phyloP scores from a whole-genome alignment of 2,329 filamentous ascomycete species.

The Cercospora brassicicola region DNA sequence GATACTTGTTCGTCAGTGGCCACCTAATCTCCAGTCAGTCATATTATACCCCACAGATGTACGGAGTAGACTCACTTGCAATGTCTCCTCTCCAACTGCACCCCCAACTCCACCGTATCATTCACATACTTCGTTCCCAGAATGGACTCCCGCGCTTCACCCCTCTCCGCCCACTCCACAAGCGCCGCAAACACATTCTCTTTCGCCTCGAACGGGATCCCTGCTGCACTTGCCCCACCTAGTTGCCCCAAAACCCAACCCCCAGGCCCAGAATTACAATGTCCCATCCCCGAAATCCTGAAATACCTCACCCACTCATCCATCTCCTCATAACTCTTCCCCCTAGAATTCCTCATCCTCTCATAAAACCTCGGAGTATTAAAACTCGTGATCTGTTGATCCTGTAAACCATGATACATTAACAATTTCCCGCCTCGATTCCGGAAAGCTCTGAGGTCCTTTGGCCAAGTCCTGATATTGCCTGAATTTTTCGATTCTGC shows the following conservation, averaged over 20 bases:
- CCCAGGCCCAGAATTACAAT: conserved; percentile 39
- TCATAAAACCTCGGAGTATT: conserved; percentile 24
- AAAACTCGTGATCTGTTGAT: conserved; percentile 6
- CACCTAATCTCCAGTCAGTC: not conserved
- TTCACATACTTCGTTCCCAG: conserved; percentile 7
- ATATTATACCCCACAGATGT: not conserved
- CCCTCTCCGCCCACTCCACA: conserved; percentile 39
- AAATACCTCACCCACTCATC: conserved; percentile 43
- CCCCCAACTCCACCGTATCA: not conserved
- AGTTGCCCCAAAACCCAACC: conserved; percentile 17
- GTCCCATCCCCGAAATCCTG: conserved; percentile 43
- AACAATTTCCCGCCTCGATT: conserved; percentile 47
- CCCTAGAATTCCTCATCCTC: conserved; percentile 16
- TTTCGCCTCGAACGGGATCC: conserved; percentile 25
- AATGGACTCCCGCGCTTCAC: conserved; percentile 30
- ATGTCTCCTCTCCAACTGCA: not conserved
- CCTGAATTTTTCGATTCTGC: conserved; percentile 41
- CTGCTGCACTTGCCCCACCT: conserved; percentile 25
- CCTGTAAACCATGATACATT: conserved; percentile 30
- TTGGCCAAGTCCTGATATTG: conserved; percentile 42
- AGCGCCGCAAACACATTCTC: conserved; percentile 34
- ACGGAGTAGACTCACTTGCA: not conserved
- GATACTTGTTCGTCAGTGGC: not conserved
- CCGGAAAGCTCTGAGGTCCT: conserved; percentile 41
- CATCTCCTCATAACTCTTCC: conserved; percentile 16